Conservation (phyloP, 2,329 filamentous ascomycete species). For the Colletotrichum tanaceti region DNA sequence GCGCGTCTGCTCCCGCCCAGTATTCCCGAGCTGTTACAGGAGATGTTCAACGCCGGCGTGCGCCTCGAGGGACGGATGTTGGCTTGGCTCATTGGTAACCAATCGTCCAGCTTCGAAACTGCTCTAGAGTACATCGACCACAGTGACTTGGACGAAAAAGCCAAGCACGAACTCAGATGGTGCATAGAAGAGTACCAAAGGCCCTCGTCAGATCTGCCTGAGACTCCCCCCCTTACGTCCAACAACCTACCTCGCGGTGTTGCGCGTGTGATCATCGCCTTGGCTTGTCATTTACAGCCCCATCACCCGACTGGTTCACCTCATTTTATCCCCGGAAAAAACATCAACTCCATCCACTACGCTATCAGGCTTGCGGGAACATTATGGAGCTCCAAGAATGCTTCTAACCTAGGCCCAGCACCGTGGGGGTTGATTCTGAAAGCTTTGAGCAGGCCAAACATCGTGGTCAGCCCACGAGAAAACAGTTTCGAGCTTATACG, state of each 20-base stretch:
- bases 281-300: conserved; percentile 36
- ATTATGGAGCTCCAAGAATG: background rate
- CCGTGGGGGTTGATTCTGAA: conserved; percentile 35
- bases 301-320: conserved; percentile 10
- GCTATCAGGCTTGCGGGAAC: conserved; percentile 24
- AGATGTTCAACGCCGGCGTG: conserved; percentile 65
- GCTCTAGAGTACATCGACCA: conserved; percentile 48
- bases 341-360: conserved; percentile 14
- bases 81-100: conserved; percentile 27
- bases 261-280: conserved; percentile 43
- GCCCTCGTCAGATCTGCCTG: background rate
- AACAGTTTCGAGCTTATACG: conserved; percentile 17
- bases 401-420: background rate
- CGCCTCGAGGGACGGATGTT: conserved; percentile 42
- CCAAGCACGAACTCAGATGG: conserved; percentile 6
- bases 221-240: background rate
- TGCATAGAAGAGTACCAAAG: background rate
- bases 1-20: conserved; percentile 71
- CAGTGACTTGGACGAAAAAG: conserved; percentile 16
- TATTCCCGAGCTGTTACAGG: conserved; percentile 66
- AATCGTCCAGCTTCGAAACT: conserved; percentile 35
- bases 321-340: background rate
- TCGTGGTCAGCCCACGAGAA: conserved; percentile 23
- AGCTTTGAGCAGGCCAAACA: conserved; percentile 31
- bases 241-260: conserved; percentile 45